A percentile compares a stretch with the other conserved stretches of the same genome.
Evolutionary conservation across 106 monocot genomes (phyloP).

Genomic region (Dioscorea zingiberensis): DNA sequence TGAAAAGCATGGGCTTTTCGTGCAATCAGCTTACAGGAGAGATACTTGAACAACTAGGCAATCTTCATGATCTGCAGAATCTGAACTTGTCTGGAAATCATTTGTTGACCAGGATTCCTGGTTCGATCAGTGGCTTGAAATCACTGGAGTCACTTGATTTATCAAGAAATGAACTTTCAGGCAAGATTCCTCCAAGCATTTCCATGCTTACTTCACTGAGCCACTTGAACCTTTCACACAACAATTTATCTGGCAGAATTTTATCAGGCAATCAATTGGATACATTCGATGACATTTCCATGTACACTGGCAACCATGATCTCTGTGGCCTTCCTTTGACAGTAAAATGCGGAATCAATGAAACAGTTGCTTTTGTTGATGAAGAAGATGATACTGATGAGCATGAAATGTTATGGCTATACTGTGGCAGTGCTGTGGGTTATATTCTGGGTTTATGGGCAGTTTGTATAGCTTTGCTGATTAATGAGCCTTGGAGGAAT

Average conservation of each 20-base stretch:
- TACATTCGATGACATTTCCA: constrained; percentile 9
- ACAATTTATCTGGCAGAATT: constrained; percentile 23
- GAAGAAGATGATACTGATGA: not conserved
- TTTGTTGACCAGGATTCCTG: constrained; percentile 13
- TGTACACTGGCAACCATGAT: constrained; percentile 16
- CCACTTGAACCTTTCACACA: constrained; percentile 26
- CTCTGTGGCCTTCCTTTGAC: constrained; percentile 22
- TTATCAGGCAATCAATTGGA: constrained; percentile 19
- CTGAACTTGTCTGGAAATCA: constrained; percentile 28
- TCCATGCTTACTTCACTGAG: constrained; percentile 6
- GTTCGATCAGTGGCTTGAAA: not conserved
- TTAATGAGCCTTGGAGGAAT: constrained; percentile 6
- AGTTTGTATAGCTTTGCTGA: not conserved
- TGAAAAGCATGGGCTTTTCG: constrained; percentile 15
- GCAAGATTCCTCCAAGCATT: constrained; percentile 22
- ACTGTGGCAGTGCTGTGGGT: constrained; percentile 1
- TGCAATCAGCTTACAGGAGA: not conserved
- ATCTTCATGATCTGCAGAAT: constrained; percentile 3
- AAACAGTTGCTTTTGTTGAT: too few species aligned
- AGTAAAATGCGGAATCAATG: not conserved
- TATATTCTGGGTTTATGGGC: not conserved
- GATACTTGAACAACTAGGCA: constrained; percentile 10
- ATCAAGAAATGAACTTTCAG: constrained; percentile 22
- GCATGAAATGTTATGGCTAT: not conserved
- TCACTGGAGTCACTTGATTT: constrained; percentile 21